A percentile compares a stretch with the other conserved stretches of the same genome.
Conservation (phyloP, 2,329 filamentous ascomycete species). For the Fusarium sp. region DNA sequence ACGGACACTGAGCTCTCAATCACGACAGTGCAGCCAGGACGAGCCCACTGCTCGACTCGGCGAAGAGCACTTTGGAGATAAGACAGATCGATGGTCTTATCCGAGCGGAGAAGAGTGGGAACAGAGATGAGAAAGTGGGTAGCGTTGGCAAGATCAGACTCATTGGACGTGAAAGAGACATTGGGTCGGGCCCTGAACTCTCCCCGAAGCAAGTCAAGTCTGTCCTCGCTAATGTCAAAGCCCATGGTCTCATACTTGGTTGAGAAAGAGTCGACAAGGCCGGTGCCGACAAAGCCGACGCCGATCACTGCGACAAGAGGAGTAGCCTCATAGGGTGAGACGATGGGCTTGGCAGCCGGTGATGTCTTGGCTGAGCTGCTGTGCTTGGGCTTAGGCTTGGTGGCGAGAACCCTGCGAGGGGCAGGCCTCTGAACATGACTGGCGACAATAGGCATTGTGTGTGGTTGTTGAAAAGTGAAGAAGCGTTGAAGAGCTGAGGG, state of each 20-base stretch:
- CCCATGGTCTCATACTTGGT: slow-evolving; percentile 57
- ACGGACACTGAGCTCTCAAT: slow-evolving; percentile 67
- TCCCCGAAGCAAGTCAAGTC: slow-evolving; percentile 52
- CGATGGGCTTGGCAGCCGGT: not conserved
- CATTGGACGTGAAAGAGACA: slow-evolving; percentile 53
- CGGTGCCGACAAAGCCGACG: slow-evolving; percentile 65
- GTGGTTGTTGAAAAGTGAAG: not conserved
- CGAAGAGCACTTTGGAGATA: slow-evolving; percentile 59
- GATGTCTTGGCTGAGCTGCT: not conserved
- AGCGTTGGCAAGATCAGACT: slow-evolving; percentile 55
- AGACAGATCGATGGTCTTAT: slow-evolving; percentile 62
- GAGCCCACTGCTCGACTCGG: slow-evolving; percentile 56
- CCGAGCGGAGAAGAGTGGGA: slow-evolving; percentile 62
- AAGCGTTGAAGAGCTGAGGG: not conserved
- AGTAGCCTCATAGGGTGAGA: slow-evolving; percentile 10
- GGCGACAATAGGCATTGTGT: slow-evolving; percentile 24
- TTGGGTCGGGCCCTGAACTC: slow-evolving; percentile 41
- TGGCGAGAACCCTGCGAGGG: slow-evolving; percentile 4
- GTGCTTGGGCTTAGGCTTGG: slow-evolving; percentile 6
- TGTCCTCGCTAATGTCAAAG: slow-evolving; percentile 59
- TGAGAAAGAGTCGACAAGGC: slow-evolving; percentile 61
- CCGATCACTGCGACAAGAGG: slow-evolving; percentile 63
- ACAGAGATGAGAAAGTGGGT: slow-evolving; percentile 67
- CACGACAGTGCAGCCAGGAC: slow-evolving; percentile 61
- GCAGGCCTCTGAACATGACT: slow-evolving; percentile 3